Conservation (phyloP, 495 filamentous ascomycete species). For the Penicillium longicatenatum region DNA sequence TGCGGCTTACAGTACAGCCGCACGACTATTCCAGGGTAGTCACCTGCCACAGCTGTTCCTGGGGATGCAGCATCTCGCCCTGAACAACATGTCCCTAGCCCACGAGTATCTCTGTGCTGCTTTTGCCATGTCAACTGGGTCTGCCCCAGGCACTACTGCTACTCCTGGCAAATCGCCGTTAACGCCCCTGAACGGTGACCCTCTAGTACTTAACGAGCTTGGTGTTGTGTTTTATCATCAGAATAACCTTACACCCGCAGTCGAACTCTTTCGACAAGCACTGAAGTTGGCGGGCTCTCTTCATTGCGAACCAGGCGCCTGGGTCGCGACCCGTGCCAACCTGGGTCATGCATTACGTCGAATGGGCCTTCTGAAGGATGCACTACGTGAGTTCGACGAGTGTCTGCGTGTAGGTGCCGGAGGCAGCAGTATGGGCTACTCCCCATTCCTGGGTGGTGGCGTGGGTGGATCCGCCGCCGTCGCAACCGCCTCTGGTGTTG, state of each 20-base stretch:
- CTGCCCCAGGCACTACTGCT: slow-evolving; percentile 39
- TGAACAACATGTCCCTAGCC: slow-evolving; percentile 94
- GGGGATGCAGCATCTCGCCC: slow-evolving; percentile 95
- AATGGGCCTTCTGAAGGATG: slow-evolving; percentile 64
- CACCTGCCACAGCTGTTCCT: slow-evolving; percentile 96
- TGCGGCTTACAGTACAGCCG: slow-evolving; percentile 94
- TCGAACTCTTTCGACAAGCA: slow-evolving; percentile 71
- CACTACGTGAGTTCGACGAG: slow-evolving; percentile 77
- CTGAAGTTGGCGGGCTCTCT: slow-evolving; percentile 77
- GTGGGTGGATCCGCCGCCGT: slow-evolving; percentile 36
- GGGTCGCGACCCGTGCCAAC: slow-evolving; percentile 86
- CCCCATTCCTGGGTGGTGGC: slow-evolving; percentile 43
- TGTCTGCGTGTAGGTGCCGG: slow-evolving; percentile 77
- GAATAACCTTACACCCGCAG: slow-evolving; percentile 71
- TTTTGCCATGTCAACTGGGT: slow-evolving; percentile 67
- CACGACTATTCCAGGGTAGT: slow-evolving; percentile 92
- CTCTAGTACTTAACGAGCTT: slow-evolving; percentile 91
- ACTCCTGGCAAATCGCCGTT: slow-evolving; percentile 47
- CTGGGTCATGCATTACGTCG: slow-evolving; percentile 85
- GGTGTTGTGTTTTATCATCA: slow-evolving; percentile 94
- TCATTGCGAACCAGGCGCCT: slow-evolving; percentile 76
- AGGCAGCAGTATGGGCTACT: slow-evolving; percentile 57
- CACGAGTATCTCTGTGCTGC: slow-evolving; percentile 93
- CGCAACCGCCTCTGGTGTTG: slow-evolving; percentile 40
- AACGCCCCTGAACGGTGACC: slow-evolving; percentile 61